phyloP scores from a whole-genome alignment of 129 eudicot genomes.

The Pulicaria dysenterica region DNA sequence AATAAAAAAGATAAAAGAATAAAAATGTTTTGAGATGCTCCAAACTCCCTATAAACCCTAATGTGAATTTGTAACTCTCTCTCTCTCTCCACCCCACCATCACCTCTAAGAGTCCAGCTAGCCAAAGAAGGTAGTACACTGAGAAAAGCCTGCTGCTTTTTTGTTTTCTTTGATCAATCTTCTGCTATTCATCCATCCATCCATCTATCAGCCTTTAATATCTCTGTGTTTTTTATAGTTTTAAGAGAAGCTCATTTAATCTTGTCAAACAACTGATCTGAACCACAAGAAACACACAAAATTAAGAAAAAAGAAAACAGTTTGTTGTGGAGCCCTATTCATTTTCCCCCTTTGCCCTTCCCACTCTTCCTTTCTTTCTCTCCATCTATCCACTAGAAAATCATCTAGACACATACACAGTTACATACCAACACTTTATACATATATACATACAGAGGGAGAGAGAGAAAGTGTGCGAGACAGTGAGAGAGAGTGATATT shows the following conservation, averaged over 20 bases:
- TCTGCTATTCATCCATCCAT: constrained; percentile 29
- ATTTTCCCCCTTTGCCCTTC: constrained; percentile 35
- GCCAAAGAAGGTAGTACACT: constrained; percentile 35
- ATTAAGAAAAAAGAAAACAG: background rate
- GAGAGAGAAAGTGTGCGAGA: no score
- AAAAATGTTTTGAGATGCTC: background rate
- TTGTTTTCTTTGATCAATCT: constrained; percentile 38
- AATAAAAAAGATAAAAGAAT: background rate
- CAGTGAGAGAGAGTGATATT: no score
- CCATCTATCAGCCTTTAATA: constrained; percentile 24
- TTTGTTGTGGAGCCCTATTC: constrained; percentile 39
- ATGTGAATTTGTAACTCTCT: constrained; percentile 16
- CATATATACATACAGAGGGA: constrained; percentile 15
- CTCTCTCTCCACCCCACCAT: constrained; percentile 23
- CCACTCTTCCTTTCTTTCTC: constrained; percentile 26
- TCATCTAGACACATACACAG: constrained; percentile 8
- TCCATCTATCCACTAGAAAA: constrained; percentile 17
- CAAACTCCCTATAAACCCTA: constrained; percentile 25
- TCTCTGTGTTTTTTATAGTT: constrained; percentile 27
- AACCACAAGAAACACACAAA: constrained; percentile 13
- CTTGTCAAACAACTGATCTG: constrained; percentile 26
- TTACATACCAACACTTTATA: background rate
- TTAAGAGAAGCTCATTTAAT: background rate
- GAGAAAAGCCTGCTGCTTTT: constrained; percentile 35
- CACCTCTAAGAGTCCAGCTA: constrained; percentile 25